Conservation (phyloP, 345 rosid genomes). For the Cochlearia excelsa region DNA sequence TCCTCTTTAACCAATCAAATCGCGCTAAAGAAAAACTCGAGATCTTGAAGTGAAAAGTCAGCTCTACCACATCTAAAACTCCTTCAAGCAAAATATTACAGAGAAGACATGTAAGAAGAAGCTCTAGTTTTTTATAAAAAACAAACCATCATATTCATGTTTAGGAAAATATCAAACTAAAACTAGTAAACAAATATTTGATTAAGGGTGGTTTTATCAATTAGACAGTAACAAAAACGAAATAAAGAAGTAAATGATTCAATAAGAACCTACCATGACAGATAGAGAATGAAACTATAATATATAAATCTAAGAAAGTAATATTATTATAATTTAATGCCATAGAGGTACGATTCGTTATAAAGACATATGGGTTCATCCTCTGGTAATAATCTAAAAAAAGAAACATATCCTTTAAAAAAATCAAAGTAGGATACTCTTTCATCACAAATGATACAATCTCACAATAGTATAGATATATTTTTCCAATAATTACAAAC, state of each 20-base stretch:
- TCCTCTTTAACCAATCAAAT: no score
- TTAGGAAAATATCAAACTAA: conserved; percentile 6
- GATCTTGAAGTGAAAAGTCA: no score
- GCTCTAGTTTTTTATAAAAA: conserved; percentile 16
- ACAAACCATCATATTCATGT: conserved; percentile 29
- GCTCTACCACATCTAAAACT: no score
- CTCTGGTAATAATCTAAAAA: neutral
- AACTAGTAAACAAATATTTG: conserved; percentile 16
- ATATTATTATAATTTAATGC: neutral
- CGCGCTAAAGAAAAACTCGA: no score
- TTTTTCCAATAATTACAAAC: neutral
- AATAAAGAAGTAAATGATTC: conserved; percentile 19
- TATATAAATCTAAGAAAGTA: neutral
- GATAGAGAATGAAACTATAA: neutral
- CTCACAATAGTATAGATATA: no score
- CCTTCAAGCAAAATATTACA: no score
- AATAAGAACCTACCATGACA: neutral
- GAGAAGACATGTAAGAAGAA: conserved; percentile 8
- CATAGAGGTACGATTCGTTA: conserved; percentile 4
- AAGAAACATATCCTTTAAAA: no score
- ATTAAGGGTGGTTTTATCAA: neutral
- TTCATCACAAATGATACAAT: no score
- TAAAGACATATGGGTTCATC: neutral
- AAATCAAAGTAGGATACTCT: no score
- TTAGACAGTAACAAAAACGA: conserved; percentile 2